Percentiles rank a stretch among this genome's conserved stretches.
Conservation (phyloP, 805 yeast species). For the Starmerella floris region DNA sequence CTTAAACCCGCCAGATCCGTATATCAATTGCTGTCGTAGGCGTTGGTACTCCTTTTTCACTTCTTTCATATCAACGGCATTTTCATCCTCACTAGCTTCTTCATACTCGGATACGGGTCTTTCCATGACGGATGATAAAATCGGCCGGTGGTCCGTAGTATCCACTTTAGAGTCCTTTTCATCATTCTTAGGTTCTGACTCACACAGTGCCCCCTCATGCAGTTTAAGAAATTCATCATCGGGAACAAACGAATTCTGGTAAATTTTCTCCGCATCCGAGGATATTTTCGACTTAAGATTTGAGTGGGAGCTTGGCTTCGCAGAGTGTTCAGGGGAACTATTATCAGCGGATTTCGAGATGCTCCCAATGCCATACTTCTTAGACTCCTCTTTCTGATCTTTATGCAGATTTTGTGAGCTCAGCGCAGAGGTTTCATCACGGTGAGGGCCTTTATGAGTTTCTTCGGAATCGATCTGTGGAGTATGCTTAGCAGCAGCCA, state of each 20-base stretch:
- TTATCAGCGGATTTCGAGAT: not conserved
- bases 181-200: not conserved
- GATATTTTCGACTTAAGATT: constrained; percentile 4
- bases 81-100: constrained; percentile 2
- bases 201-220: constrained; percentile 13
- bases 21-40: constrained; percentile 39
- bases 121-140: constrained; percentile 11
- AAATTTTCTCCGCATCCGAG: constrained; percentile 14
- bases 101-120: constrained; percentile 4
- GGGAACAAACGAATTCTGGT: constrained; percentile 19
- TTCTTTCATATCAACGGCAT: constrained; percentile 18
- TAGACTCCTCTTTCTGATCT: not conserved
- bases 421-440: not conserved
- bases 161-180: not conserved
- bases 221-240: constrained; percentile 20
- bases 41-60: constrained; percentile 41
- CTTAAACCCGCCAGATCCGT: constrained; percentile 37
- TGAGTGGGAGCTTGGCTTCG: not conserved
- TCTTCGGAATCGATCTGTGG: not conserved
- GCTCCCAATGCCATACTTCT: not conserved
- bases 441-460: not conserved
- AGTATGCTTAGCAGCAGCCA: not conserved
- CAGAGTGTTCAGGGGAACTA: not conserved
- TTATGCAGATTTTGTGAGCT: not conserved
- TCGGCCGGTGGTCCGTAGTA: not conserved